Evolutionary conservation across 768 basidiomycete species (phyloP).

Genomic region (Phanerochaete carnosa): DNA sequence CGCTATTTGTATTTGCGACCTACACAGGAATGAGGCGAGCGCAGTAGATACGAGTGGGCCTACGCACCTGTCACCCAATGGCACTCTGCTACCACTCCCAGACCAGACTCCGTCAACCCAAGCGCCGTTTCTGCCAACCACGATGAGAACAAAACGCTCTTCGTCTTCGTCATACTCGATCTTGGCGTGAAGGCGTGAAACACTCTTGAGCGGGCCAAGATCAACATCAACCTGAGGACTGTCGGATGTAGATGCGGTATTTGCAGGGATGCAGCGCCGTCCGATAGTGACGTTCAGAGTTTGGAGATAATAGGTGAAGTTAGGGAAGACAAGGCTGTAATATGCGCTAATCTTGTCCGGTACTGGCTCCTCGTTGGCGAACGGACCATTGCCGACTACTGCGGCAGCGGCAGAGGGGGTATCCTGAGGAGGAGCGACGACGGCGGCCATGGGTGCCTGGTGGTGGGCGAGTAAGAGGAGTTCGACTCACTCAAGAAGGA

Average conservation of each 20-base stretch:
- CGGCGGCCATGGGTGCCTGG: slow-evolving; percentile 21
- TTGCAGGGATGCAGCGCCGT: slow-evolving; percentile 68
- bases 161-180: slow-evolving; percentile 92
- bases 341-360: slow-evolving; percentile 89
- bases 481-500: not conserved
- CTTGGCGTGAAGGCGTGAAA: slow-evolving; percentile 94
- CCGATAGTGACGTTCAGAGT: slow-evolving; percentile 94
- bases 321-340: slow-evolving; percentile 90
- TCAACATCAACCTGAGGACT: slow-evolving; percentile 75
- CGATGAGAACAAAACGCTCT: slow-evolving; percentile 83
- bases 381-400: slow-evolving; percentile 15
- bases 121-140: slow-evolving; percentile 95
- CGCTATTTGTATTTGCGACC: slow-evolving; percentile 95
- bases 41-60: not conserved
- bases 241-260: slow-evolving; percentile 58
- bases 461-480: slow-evolving; percentile 11
- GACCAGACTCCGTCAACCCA: slow-evolving; percentile 99
- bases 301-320: slow-evolving; percentile 96
- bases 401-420: slow-evolving; percentile 27
- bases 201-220: slow-evolving; percentile 93
- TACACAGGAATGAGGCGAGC: slow-evolving; percentile 30
- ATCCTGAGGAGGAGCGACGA: slow-evolving; percentile 23
- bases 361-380: slow-evolving; percentile 21
- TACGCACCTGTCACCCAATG: slow-evolving; percentile 76
- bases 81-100: slow-evolving; percentile 82